phyloP scores from a whole-genome alignment of 1,139 yeast genomes.

The Candida sanyaensis region DNA sequence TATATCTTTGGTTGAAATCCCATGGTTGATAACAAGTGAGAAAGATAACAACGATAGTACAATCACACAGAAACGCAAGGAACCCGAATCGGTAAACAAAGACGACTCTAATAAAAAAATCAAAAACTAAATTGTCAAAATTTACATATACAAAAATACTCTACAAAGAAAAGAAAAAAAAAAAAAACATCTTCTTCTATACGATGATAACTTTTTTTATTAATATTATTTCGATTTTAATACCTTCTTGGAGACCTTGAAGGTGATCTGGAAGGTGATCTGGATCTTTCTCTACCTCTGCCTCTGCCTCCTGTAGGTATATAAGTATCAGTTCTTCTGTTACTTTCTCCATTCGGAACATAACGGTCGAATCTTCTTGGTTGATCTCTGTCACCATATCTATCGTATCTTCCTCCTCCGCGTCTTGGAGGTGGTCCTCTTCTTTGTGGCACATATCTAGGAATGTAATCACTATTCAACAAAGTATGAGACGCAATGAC shows the following conservation, averaged over 20 bases:
- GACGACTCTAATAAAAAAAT: neutral
- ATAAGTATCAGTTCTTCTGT: conserved; percentile 22
- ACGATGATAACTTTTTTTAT: neutral
- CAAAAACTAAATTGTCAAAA: neutral
- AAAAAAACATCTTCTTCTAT: neutral
- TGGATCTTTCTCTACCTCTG: conserved; percentile 15
- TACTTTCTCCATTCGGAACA: conserved; percentile 8
- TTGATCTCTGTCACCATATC: conserved; percentile 7
- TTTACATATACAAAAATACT: neutral
- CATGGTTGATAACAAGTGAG: conserved; percentile 42
- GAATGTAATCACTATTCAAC: conserved; percentile 35
- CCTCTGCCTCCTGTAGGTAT: conserved; percentile 14
- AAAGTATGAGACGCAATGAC: conserved; percentile 42
- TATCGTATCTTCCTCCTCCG: conserved; percentile 9
- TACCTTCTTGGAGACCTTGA: conserved; percentile 14
- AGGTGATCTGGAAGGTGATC: conserved; percentile 17
- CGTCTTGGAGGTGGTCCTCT: conserved; percentile 12
- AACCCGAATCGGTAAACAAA: conserved; percentile 6
- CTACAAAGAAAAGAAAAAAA: neutral
- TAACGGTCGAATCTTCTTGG: conserved; percentile 10
- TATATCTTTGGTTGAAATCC: conserved; percentile 38
- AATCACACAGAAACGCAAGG: conserved; percentile 6
- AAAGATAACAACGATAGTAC: neutral
- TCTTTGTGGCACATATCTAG: conserved; percentile 18
- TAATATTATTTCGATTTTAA: neutral